Base-by-base conservation (phyloP, 306 rosid species). In the Vigna nakashimae region DNA sequence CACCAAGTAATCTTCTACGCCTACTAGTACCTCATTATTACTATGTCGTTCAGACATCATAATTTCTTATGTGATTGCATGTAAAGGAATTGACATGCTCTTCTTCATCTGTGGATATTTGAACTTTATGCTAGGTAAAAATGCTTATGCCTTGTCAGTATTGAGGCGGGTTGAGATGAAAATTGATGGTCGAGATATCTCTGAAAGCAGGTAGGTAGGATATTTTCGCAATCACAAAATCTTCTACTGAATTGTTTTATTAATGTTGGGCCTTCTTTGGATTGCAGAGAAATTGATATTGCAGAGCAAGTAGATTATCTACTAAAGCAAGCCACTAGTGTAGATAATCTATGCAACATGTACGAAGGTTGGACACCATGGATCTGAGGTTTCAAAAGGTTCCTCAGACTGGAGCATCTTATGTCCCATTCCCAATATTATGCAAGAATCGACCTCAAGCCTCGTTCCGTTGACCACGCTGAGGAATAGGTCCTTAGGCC, bases 351-450 rank as follows among this genome's bases (percentile, higher is more conserved):
- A 42, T 94, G 98, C 85, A 92, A 89, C 90, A 94, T 94, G 98
- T 94, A 94, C 64, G 98, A 94, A 88, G 98, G 98, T 79, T 94
- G 98, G 98, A 94, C 98, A 48, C 97, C 97, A 65, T 94, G 98
- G 98, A 94, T 94, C 84, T 94, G 91, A 94, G 82, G 55, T 74
- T 71, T 71, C 55, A 79, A 89, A 91, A 86, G 78, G 32, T 82
- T 71, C 66, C 50, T 79, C 82, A 66, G 82, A 69, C 75, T 52
- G 20, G 42, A 67, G 73, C 74, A 69, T 85, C 63, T 67, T 55
- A 32, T 66, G 81, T 52, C 48, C 48, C 75, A 40, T 77, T 67
- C 80, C 57, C 73, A 40, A 59, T 63, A 53, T 79, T 45, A 73
- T 46, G 40, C 76, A 71, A 80, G 64, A 75, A 42, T 26, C 78